Percentiles rank a stretch among this genome's conserved stretches.
Evolutionary conservation across 129 eudicot species (phyloP).

Genomic region (Escallonia rubra): DNA sequence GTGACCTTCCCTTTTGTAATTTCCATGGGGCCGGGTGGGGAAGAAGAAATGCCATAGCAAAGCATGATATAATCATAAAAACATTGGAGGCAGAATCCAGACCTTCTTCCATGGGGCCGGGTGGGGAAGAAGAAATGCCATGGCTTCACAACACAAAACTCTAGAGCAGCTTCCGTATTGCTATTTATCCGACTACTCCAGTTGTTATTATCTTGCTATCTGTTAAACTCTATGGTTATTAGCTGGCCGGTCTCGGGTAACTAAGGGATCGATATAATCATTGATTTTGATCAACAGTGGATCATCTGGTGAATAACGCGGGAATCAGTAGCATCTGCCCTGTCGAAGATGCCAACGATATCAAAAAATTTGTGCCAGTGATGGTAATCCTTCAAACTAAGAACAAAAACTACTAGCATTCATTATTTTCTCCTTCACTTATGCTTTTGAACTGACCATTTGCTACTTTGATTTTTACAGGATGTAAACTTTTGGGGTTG

Average conservation of each 20-base stretch:
- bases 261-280: too few species aligned
- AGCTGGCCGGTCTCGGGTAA: too few species aligned
- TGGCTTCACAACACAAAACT: too few species aligned
- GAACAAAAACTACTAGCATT: neutral
- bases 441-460: neutral
- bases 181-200: neutral
- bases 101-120: too few species aligned
- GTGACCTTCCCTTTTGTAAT: neutral
- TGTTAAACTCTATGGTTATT: neutral
- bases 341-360: constrained; percentile 17
- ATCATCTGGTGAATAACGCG: constrained; percentile 54
- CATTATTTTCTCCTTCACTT: neutral
- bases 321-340: constrained; percentile 23
- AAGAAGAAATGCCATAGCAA: too few species aligned
- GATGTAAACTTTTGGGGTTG: neutral
- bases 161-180: too few species aligned
- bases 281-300: constrained; percentile 21
- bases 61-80: neutral
- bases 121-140: too few species aligned
- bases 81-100: too few species aligned
- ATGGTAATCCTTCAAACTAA: constrained; percentile 30
- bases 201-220: neutral
- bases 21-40: neutral
- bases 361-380: constrained; percentile 28
- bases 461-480: neutral